A percentile compares a stretch with the other conserved stretches of the same genome.
These are phyloP conservation scores for Leishmania guyanensis DNA, from an alignment of 208 protist genomes.

Conservation along the genomic window DNA sequence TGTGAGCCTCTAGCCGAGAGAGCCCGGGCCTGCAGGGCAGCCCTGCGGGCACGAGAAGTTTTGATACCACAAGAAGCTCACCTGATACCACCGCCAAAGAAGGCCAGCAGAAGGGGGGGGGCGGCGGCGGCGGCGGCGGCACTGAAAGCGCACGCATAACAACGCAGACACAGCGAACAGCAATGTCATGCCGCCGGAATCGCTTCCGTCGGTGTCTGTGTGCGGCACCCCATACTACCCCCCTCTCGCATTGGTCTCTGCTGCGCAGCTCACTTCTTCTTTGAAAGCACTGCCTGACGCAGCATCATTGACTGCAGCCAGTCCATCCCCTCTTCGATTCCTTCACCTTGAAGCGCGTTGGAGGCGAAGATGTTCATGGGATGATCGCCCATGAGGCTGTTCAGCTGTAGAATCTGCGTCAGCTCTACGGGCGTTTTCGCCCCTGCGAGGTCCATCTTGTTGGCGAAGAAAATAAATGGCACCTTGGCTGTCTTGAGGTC, in stretches of 20 bases:
- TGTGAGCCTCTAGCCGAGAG: background rate
- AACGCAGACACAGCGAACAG: background rate
- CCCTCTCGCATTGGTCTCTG: constrained; percentile 1
- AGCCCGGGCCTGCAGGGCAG: too few relatives aligned
- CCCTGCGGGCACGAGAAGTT: background rate
- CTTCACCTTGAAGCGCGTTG: constrained; percentile 67
- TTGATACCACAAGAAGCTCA: background rate
- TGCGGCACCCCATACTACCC: background rate
- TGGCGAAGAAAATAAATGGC: constrained; percentile 89
- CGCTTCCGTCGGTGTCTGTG: background rate
- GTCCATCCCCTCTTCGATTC: constrained; percentile 68
- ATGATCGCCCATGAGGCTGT: constrained; percentile 59
- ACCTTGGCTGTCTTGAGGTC: constrained; percentile 45
- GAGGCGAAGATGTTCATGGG: constrained; percentile 88
- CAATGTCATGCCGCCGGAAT: background rate
- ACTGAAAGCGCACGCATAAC: background rate
- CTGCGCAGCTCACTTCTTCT: constrained; percentile 32
- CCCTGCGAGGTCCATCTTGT: constrained; percentile 91
- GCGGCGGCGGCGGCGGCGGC: background rate
- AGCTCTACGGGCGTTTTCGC: constrained; percentile 84
- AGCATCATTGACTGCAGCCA: constrained; percentile 70
- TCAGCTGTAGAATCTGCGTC: constrained; percentile 79
- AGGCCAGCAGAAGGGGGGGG: background rate
- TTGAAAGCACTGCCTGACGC: constrained; percentile 31
- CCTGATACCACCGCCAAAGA: background rate